These are phyloP conservation scores for Monosiga brevicollis DNA, from an alignment of 78 protist genomes.

Conservation along the genomic window DNA sequence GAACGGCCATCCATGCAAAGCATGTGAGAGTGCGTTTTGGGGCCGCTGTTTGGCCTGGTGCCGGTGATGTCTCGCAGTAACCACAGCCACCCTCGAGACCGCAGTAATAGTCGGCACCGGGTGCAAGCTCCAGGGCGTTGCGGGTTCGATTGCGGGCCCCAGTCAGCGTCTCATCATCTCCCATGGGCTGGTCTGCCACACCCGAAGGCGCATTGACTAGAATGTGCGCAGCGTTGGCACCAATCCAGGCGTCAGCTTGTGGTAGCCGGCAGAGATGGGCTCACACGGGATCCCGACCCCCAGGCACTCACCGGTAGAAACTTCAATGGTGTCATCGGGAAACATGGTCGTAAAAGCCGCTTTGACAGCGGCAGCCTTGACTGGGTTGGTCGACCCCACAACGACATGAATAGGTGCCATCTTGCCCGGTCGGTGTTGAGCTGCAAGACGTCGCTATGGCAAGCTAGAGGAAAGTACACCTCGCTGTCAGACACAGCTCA, in stretches of 20 bases:
- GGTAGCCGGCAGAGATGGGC: background rate
- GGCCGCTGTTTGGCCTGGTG: background rate
- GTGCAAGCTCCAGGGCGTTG: background rate
- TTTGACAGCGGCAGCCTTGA: conserved; percentile 1
- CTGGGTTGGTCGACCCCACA: conserved; percentile 11
- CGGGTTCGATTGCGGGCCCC: conserved; percentile 5
- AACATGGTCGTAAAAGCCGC: background rate
- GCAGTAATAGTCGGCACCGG: background rate
- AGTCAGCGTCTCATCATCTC: background rate
- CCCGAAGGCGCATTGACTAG: conserved; percentile 7
- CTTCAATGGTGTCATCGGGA: background rate
- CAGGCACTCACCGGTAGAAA: background rate
- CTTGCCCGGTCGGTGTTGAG: no score
- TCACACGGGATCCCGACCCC: no score
- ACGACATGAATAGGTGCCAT: background rate
- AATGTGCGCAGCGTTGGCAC: no score
- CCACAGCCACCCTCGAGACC: background rate
- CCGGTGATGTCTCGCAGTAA: background rate
- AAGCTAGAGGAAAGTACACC: no score
- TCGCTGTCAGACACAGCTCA: no score
- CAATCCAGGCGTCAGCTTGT: background rate
- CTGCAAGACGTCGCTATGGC: no score
- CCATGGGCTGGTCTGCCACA: conserved; percentile 17
- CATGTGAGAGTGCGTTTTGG: background rate
- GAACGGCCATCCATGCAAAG: conserved; percentile 5